Evolutionary conservation across 2,329 filamentous ascomycete species (phyloP).

Genomic region (Elsinoe ampelina): DNA sequence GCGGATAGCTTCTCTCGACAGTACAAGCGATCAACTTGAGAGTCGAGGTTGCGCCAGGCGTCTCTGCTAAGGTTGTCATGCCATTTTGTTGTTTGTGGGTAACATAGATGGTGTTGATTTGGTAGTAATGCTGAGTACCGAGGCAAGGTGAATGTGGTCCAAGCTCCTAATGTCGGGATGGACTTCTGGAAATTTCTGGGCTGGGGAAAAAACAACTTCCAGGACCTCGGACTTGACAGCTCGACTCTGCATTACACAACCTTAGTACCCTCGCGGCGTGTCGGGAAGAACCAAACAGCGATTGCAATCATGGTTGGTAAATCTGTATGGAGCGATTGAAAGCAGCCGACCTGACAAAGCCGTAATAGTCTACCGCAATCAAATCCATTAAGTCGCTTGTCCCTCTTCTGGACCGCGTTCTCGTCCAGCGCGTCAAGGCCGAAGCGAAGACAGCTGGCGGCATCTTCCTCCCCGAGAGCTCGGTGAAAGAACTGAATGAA

Average conservation of each 20-base stretch:
- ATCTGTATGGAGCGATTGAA: not conserved
- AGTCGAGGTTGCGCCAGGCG: not conserved
- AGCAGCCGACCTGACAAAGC: not conserved
- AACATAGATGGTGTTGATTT: not conserved
- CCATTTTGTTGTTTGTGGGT: not conserved
- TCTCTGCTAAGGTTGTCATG: not conserved
- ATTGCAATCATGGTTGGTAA: not conserved
- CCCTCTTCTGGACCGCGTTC: conserved; percentile 93
- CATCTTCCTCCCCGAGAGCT: conserved; percentile 95
- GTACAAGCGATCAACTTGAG: not conserved
- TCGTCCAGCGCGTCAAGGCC: conserved; percentile 95
- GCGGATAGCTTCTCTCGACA: not conserved
- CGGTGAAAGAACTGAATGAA: conserved; percentile 97
- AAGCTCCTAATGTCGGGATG: conserved; percentile 9
- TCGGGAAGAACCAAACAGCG: no score
- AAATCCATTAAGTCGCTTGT: conserved; percentile 92
- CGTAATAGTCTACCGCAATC: conserved; percentile 48
- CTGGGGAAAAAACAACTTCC: not conserved
- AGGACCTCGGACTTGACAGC: not conserved
- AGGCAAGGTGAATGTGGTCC: not conserved
- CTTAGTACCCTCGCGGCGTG: no score
- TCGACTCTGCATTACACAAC: no score
- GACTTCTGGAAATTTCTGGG: conserved; percentile 16
- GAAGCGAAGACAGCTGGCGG: conserved; percentile 93
- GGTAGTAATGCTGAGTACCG: not conserved